Base-by-base conservation (phyloP, 805 yeast genomes). In the Blastobotrys terrestris region DNA sequence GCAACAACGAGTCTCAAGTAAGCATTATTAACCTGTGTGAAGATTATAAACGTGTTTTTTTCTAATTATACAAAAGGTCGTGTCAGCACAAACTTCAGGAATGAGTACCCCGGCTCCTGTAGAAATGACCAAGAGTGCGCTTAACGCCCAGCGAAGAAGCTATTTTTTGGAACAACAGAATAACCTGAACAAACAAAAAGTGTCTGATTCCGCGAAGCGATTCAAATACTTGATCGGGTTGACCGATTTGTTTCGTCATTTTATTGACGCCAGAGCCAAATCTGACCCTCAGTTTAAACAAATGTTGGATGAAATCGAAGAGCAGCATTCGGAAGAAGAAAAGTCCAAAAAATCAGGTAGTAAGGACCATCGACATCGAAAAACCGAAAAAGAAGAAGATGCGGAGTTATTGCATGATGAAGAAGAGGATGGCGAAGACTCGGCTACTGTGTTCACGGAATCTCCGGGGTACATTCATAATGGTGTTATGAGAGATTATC, bases 351-450 rank as follows among this genome's bases (percentile, higher is more conserved):
- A 57, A 22, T 59, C 54, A 57, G 54, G 52, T 16, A 45, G 58
- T 49, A 60, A 53, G 21, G 68, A 64, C 41, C 72, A 72, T 22
- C 83, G 94, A 48, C 81, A 87, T 51, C 78, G 97, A 58, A 94
- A 91, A 63, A 83, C 96, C 0, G 98, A 94, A 69, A 85, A 88
- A 68, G 97, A 92, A 67, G 99, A 92, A 69, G 98, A 92, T 67
- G 95, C 89, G 2, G 97, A 92, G 67, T 75, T 92, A 53, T 76
- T 92, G 63, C 80, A 83, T 53, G 96, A 86, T 53, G 97, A 89
- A 67, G 88, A 80, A 57, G 80, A 74, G 48, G 87, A 78, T 57
- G 35, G 35, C 11, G 78, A 74, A 61, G 20, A 64, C 8, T 80
- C 77, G 39, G 74, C 84, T 2, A 83, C 89, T 0, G 84, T 86